Conservation (phyloP, 352 stramenopile species). For the Globisporangium ultimum region DNA sequence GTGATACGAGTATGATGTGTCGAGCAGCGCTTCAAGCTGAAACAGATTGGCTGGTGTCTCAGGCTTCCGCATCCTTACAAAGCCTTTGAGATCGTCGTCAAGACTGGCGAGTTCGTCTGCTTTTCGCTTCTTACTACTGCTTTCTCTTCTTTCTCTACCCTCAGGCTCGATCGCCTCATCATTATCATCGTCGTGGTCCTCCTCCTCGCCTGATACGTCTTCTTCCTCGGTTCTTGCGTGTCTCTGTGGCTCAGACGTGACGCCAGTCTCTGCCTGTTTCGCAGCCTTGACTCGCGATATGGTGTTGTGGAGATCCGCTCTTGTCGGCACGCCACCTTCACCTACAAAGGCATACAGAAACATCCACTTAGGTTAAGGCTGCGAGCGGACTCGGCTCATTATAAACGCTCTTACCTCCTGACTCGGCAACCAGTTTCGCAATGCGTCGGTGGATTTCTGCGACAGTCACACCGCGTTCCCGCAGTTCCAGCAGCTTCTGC, state of each 20-base stretch:
- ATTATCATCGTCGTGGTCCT: neutral
- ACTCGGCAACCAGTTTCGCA: no score
- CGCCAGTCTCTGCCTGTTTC: no score
- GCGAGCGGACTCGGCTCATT: no score
- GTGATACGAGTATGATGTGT: slow-evolving; percentile 6
- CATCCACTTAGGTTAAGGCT: no score
- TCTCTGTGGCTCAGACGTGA: no score
- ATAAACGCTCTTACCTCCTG: no score
- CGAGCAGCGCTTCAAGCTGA: neutral
- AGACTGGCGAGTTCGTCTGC: neutral
- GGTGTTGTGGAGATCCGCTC: slow-evolving; percentile 1
- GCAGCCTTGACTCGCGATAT: neutral
- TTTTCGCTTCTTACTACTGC: neutral
- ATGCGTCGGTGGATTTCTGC: no score
- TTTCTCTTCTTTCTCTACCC: neutral
- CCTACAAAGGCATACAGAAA: no score
- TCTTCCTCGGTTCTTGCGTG: no score
- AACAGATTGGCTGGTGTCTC: neutral
- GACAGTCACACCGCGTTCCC: no score
- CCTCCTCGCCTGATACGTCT: neutral
- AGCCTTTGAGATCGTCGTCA: neutral
- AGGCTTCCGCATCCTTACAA: neutral
- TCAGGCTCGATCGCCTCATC: neutral
- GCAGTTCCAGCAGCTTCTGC: no score
- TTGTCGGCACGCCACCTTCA: neutral